Base-by-base conservation (phyloP, 306 rosid genomes). In the Castanea crenata region DNA sequence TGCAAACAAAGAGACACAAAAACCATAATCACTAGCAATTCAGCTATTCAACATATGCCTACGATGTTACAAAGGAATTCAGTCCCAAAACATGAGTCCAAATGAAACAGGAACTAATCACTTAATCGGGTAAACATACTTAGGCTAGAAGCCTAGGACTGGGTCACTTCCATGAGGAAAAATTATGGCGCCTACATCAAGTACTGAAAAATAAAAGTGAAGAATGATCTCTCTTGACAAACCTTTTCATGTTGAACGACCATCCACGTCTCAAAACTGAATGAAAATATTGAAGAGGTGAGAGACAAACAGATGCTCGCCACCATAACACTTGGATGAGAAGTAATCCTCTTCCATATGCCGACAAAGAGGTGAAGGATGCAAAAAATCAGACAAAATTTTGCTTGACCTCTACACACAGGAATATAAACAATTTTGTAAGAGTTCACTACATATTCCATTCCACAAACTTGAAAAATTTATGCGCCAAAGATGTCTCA, bases 201-300 rank as follows among this genome's bases (percentile, higher is more conserved):
- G 62, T 73, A 34, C 9, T n/a, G 35, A 64, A 78, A 84, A 81
- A 38, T 76, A 75, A 69, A 73, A 72, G 44, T 56, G 68, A 78
- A 83, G 67, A 54, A 73, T 65, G 73, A 54, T 69, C 61, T 59
- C 71, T 62, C 54, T 70, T 64, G 69, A 62, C 88, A 76, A n/a
- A 95, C 99, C 92, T 95, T 85, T 75, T 93, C 97, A 54, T 93
- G 96, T 85, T 93, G 94, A 84, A 83, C 81, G 41, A 91, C 92
- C 98, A 95, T 90, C 99, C 94, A 91, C 11, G 89, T 84, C 92
- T 93, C 94, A 32, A 93, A 95, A 83, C 92, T 85, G 83, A 93
- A 87, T 13, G 94, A 95, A 80, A 88, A 93, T 83, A 89, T 83
- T 20, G 92, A 85, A 87, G 84, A 83, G 51, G 97, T 80, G 80